These are phyloP conservation scores for Pseudohyphozyma bogoriensis DNA, from an alignment of 768 basidiomycete genomes.

Conservation along the genomic window DNA sequence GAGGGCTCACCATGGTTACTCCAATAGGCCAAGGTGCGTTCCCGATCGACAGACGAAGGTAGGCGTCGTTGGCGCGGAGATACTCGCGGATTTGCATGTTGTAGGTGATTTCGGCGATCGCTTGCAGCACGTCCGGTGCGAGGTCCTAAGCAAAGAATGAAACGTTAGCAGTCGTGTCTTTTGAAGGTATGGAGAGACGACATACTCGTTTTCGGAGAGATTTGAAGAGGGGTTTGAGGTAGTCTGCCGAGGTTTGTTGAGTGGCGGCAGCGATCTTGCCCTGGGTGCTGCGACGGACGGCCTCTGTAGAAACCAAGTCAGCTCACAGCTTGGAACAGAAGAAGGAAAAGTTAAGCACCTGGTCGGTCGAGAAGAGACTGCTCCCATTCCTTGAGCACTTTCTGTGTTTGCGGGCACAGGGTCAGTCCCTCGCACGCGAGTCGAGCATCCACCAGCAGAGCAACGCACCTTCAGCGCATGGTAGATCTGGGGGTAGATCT, in stretches of 20 bases:
- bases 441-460: neutral
- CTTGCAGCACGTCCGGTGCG: conserved; percentile 69
- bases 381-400: conserved; percentile 88
- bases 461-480: conserved; percentile 64
- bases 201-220: conserved; percentile 74
- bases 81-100: conserved; percentile 95
- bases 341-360: conserved; percentile 47
- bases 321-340: neutral
- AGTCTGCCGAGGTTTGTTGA: conserved; percentile 88
- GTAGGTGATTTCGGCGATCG: conserved; percentile 83
- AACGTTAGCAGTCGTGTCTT: neutral
- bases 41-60: conserved; percentile 90
- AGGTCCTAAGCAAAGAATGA: conserved; percentile 46
- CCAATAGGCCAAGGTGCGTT: conserved; percentile 99
- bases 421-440: neutral
- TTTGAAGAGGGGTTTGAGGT: conserved; percentile 94
- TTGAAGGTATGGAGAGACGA: conserved; percentile 35
- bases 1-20: conserved; percentile 75
- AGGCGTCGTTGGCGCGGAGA: conserved; percentile 90
- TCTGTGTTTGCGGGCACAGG: neutral
- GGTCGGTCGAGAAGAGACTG: conserved; percentile 88
- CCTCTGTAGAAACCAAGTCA: conserved; percentile 45
- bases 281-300: conserved; percentile 75
- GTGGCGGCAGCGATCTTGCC: conserved; percentile 92
- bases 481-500: conserved; percentile 92